Percentiles rank a stretch among this genome's conserved stretches.
Evolutionary conservation across 257 asterid genomes (phyloP).

Genomic region (Nemophila menziesii): DNA sequence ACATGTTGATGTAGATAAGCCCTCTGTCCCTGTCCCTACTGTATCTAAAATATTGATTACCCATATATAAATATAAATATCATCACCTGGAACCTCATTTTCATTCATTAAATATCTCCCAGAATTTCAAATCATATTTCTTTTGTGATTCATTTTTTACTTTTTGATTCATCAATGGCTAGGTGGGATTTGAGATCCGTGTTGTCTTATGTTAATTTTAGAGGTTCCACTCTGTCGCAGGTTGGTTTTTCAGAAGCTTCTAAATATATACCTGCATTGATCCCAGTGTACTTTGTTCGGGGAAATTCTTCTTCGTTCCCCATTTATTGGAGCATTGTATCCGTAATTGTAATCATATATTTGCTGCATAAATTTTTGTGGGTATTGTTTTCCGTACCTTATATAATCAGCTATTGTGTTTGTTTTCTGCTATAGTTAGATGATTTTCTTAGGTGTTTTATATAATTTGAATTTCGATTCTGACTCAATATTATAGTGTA

Average conservation of each 20-base stretch:
- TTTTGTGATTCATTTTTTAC: conserved; percentile 8
- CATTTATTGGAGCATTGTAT: background rate
- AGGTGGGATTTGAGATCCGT: conserved; percentile 29
- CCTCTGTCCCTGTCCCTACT: background rate
- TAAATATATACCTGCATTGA: background rate
- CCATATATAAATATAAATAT: too few relatives aligned
- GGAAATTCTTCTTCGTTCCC: too few relatives aligned
- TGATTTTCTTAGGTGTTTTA: too few relatives aligned
- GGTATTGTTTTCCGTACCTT: background rate
- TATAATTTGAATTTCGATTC: too few relatives aligned
- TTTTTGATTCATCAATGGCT: conserved; percentile 19
- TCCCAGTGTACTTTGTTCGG: too few relatives aligned
- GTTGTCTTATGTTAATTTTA: conserved; percentile 18
- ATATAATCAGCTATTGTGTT: too few relatives aligned
- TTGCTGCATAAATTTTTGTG: background rate
- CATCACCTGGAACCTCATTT: background rate
- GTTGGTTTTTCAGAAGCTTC: conserved; percentile 14
- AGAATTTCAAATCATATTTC: conserved; percentile 3
- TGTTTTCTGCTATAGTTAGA: too few relatives aligned
- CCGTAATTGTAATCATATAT: background rate
- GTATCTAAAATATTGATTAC: background rate
- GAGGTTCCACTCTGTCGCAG: conserved; percentile 22
- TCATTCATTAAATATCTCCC: background rate
- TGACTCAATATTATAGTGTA: too few relatives aligned
- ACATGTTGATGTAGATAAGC: background rate